Base-by-base conservation (phyloP, 169 alveolate species). In the Pseudocohnilembus persalinus region DNA sequence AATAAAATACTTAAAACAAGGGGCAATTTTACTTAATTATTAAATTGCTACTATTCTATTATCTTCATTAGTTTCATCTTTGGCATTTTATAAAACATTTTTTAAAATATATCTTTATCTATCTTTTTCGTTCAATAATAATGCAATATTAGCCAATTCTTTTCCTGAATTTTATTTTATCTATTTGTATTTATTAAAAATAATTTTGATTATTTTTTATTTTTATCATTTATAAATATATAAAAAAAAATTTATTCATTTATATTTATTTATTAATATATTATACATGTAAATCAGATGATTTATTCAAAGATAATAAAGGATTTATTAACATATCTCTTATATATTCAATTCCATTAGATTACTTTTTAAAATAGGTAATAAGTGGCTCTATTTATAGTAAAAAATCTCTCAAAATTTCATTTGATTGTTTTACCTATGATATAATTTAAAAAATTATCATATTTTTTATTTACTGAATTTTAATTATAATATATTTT, bases 21-120 rank as follows among this genome's bases (percentile, higher is more conserved):
- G 68, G 20, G 68, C 68, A 20, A 49, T 49, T 49, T 11, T 49
- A 20, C 68, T 49, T 20, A 49, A 49, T 49, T 49, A 33, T 85
- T 85, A 65, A 72, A 86, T 74, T 6, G 90, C 90, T 29, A 86
- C 87, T 29, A 86, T 86, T 64, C 83, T 79, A 86, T 81, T 75
- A 25, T 86, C 86, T 74, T 86, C 84, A 74, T 74, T 82, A 0
- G 49, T 73, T 68, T 86, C 90, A 86, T 86, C 90, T n/a, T 85
- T 85, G 33, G 87, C 78, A 76, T 78, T 74, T 28, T 72, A 49
- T 25, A 85, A 49, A 35, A 85, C 49, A 64, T 78, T 83, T 30
- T 73, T 85, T 26, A 80, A 33, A 25, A 85, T 85, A 33, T 49
- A 74, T 29, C 80, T 83, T 63, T 81, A 63, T 80, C 85, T 79